Conservation (phyloP, 768 basidiomycete species). For the Boletus vermiculosoides region DNA sequence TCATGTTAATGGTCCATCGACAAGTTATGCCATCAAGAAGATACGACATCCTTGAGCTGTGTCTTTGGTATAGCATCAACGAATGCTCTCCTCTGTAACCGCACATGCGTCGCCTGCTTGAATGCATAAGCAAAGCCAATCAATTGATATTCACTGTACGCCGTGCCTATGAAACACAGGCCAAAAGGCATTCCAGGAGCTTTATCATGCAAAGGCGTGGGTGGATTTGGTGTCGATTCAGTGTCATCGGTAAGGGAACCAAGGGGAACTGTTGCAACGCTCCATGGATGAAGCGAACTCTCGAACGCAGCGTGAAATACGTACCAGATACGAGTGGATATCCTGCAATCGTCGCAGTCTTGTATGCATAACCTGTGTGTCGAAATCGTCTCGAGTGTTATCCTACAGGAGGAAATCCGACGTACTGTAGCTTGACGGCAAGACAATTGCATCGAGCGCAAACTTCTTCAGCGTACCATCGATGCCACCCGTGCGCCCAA, state of each 20-base stretch:
- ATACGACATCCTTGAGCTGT: slow-evolving; percentile 39
- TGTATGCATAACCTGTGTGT: slow-evolving; percentile 25
- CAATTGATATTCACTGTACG: slow-evolving; percentile 44
- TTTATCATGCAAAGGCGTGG: slow-evolving; percentile 36
- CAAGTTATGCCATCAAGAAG: neutral
- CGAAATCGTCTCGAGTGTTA: neutral
- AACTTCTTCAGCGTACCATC: slow-evolving; percentile 48
- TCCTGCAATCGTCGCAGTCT: slow-evolving; percentile 35
- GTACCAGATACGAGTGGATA: slow-evolving; percentile 38
- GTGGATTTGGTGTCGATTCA: slow-evolving; percentile 26
- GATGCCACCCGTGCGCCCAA: slow-evolving; percentile 53
- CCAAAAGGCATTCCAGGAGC: slow-evolving; percentile 44
- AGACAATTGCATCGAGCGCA: slow-evolving; percentile 50
- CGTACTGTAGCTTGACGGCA: slow-evolving; percentile 37
- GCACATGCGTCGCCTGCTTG: slow-evolving; percentile 55
- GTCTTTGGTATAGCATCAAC: slow-evolving; percentile 57
- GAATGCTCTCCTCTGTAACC: slow-evolving; percentile 48
- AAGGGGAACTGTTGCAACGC: slow-evolving; percentile 38
- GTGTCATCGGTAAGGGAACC: slow-evolving; percentile 38
- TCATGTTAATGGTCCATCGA: too few species aligned
- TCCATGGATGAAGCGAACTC: slow-evolving; percentile 22
- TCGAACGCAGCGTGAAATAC: neutral
- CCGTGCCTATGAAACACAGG: slow-evolving; percentile 44
- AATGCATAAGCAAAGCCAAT: slow-evolving; percentile 46
- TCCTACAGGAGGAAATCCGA: neutral